phyloP scores from a whole-genome alignment of 305 asterid species.

The Solanum chacoense region DNA sequence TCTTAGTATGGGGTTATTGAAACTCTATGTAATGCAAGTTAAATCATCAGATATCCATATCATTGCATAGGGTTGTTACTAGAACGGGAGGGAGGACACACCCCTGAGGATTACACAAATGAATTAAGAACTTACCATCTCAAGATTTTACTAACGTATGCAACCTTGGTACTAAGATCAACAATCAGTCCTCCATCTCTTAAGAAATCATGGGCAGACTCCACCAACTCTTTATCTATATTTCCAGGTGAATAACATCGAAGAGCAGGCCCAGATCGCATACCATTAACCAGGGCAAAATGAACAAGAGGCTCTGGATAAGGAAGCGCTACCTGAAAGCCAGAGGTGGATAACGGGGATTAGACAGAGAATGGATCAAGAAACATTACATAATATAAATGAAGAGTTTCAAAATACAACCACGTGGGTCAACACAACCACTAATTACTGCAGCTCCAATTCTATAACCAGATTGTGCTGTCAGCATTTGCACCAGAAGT shows the following conservation, averaged over 20 bases:
- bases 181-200: constrained; percentile 47
- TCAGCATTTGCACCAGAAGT: not conserved
- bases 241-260: constrained; percentile 74
- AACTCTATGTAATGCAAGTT: not conserved
- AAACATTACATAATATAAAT: not conserved
- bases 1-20: not conserved
- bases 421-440: not conserved
- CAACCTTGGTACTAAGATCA: constrained; percentile 45
- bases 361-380: not conserved
- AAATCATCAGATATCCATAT: not conserved
- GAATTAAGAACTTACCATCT: constrained; percentile 43
- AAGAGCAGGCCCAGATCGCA: constrained; percentile 79
- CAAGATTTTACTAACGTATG: constrained; percentile 43
- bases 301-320: constrained; percentile 77
- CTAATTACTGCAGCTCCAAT: not conserved
- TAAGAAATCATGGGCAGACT: constrained; percentile 55
- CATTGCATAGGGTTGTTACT: not conserved
- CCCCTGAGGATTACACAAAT: not conserved
- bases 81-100: not conserved
- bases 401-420: not conserved
- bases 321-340: constrained; percentile 59
- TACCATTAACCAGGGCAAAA: constrained; percentile 59
- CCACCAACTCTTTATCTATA: constrained; percentile 68
- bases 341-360: not conserved
- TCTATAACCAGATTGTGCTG: not conserved